These are phyloP conservation scores for Glebionis coronaria DNA, from an alignment of 129 eudicot genomes.

Conservation along the genomic window DNA sequence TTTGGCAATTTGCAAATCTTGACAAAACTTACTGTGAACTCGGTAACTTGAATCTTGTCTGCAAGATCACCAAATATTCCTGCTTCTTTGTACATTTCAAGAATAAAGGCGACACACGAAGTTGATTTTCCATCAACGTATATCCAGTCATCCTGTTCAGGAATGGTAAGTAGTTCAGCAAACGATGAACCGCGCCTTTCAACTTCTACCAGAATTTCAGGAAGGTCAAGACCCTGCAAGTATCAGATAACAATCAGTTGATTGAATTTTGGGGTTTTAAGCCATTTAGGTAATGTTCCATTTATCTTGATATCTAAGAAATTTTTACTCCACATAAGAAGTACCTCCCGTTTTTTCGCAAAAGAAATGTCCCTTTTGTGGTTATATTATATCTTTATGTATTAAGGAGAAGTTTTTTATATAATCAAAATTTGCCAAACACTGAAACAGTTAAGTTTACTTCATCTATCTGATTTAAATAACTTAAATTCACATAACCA, in stretches of 20 bases:
- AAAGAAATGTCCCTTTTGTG: no score
- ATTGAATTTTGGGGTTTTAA: neutral
- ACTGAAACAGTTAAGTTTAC: no score
- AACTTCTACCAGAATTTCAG: constrained; percentile 86
- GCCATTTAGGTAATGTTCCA: neutral
- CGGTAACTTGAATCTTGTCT: constrained; percentile 75
- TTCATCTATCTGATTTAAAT: no score
- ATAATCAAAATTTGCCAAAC: no score
- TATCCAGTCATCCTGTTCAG: constrained; percentile 90
- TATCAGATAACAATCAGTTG: neutral
- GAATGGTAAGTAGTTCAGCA: constrained; percentile 65
- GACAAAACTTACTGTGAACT: constrained; percentile 80
- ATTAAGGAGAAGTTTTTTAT: no score
- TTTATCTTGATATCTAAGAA: neutral
- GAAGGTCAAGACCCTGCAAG: constrained; percentile 70
- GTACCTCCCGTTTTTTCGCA: no score
- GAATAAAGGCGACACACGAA: constrained; percentile 92
- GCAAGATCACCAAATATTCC: constrained; percentile 79
- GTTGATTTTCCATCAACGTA: constrained; percentile 84
- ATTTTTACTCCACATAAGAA: no score
- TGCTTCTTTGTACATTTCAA: constrained; percentile 91
- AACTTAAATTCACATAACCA: no score
- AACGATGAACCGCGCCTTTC: constrained; percentile 90
- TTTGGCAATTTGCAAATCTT: neutral
- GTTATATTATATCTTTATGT: no score